These are phyloP conservation scores for Cordyceps cateniannulata DNA, from an alignment of 2,329 filamentous ascomycete species.

Conservation along the genomic window DNA sequence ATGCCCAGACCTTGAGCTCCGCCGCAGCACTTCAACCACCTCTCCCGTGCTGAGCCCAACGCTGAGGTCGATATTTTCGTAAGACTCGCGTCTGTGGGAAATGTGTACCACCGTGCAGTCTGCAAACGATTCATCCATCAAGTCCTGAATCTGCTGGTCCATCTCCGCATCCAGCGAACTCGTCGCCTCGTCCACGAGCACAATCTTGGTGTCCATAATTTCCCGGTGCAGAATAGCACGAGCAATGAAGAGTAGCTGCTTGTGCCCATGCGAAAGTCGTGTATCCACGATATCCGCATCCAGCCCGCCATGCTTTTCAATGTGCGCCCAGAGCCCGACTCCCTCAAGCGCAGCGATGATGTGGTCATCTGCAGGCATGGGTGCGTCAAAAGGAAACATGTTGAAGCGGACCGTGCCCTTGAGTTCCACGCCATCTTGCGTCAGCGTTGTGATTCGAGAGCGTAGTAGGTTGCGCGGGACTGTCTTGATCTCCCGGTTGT, in stretches of 20 bases:
- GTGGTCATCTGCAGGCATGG: neutral
- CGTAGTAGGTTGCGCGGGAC: slow-evolving; percentile 20
- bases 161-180: slow-evolving; percentile 16
- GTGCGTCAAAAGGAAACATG: slow-evolving; percentile 9
- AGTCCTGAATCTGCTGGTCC: slow-evolving; percentile 13
- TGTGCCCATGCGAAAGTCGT: slow-evolving; percentile 15
- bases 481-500: slow-evolving; percentile 22
- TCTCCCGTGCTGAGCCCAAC: neutral
- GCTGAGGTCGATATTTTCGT: slow-evolving; percentile 3
- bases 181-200: slow-evolving; percentile 19
- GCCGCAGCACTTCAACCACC: neutral
- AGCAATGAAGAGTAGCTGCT: slow-evolving; percentile 18
- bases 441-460: slow-evolving; percentile 23
- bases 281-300: slow-evolving; percentile 10
- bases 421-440: slow-evolving; percentile 23
- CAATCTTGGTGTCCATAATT: slow-evolving; percentile 13
- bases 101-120: slow-evolving; percentile 15
- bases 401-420: slow-evolving; percentile 15
- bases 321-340: slow-evolving; percentile 13
- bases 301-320: slow-evolving; percentile 14
- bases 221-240: slow-evolving; percentile 15
- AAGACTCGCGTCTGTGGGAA: slow-evolving; percentile 14
- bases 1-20: neutral
- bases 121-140: slow-evolving; percentile 15
- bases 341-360: slow-evolving; percentile 14